These are phyloP conservation scores for Dysphania ambrosioides DNA, from an alignment of 148 eudicot species.

Conservation along the genomic window DNA sequence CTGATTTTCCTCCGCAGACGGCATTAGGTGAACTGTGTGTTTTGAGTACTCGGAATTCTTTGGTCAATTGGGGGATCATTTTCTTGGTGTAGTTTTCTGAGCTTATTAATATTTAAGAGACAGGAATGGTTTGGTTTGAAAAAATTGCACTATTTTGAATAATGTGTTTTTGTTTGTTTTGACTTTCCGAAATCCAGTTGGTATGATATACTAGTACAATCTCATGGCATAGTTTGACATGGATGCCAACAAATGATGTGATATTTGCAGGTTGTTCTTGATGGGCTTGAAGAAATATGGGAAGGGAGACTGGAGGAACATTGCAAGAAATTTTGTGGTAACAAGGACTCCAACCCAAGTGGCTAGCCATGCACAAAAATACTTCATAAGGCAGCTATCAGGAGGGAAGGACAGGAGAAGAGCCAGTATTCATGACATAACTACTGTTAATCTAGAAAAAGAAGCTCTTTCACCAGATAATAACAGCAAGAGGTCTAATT, in stretches of 20 bases:
- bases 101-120: background rate
- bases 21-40: background rate
- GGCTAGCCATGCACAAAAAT: constrained; percentile 98
- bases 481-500: constrained; percentile 36
- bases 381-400: constrained; percentile 87
- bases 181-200: constrained; percentile 3
- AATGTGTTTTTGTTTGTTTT: constrained; percentile 14
- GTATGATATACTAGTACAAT: constrained; percentile 1
- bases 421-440: constrained; percentile 95
- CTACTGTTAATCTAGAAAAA: constrained; percentile 71
- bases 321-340: constrained; percentile 78
- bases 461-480: constrained; percentile 53
- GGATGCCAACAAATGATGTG: constrained; percentile 9
- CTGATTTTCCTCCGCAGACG: background rate
- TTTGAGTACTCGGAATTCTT: background rate
- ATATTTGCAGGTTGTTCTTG: constrained; percentile 74
- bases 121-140: constrained; percentile 10
- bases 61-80: background rate
- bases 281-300: constrained; percentile 95
- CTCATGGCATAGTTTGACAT: constrained; percentile 25
- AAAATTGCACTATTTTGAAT: background rate
- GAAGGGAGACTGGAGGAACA: constrained; percentile 99
- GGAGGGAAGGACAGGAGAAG: constrained; percentile 93
- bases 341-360: constrained; percentile 97
- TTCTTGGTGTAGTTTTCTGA: background rate